These are phyloP conservation scores for Gyrodon lividus DNA, from an alignment of 768 basidiomycete genomes.

Conservation along the genomic window DNA sequence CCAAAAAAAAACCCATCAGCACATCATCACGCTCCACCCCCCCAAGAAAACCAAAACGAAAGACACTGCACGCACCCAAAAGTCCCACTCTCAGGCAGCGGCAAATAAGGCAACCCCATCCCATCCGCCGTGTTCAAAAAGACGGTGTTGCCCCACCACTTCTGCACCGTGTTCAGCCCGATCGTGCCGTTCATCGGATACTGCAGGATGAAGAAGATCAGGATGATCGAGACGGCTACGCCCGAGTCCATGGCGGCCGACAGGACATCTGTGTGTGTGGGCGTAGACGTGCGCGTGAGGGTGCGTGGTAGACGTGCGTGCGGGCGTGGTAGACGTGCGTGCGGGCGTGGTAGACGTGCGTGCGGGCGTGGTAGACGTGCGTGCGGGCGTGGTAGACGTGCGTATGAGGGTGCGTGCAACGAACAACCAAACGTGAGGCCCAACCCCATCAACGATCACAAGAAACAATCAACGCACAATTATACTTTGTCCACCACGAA, in stretches of 20 bases:
- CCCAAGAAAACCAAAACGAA: no score
- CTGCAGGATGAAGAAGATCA: slow-evolving; percentile 64
- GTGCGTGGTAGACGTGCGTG: neutral
- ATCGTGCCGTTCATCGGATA: slow-evolving; percentile 63
- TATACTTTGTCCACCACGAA: slow-evolving; percentile 67
- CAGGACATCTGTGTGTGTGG: slow-evolving; percentile 46
- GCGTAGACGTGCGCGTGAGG: no score
- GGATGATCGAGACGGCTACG: slow-evolving; percentile 53
- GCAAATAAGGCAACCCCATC: slow-evolving; percentile 7
- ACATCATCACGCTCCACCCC: no score
- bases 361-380: no score
- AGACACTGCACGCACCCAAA: slow-evolving; percentile 33
- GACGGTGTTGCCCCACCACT: slow-evolving; percentile 72
- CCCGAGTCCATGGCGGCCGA: slow-evolving; percentile 73
- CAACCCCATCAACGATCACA: neutral
- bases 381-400: no score
- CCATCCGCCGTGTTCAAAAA: slow-evolving; percentile 31
- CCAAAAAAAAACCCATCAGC: no score
- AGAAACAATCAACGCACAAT: slow-evolving; percentile 24
- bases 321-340: no score
- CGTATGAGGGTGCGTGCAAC: no score
- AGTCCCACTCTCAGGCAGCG: slow-evolving; percentile 13
- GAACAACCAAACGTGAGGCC: neutral
- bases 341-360: no score
- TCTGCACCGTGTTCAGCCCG: slow-evolving; percentile 48